Base-by-base conservation (phyloP, 345 rosid genomes). In the Pseudoturritis turrita region DNA sequence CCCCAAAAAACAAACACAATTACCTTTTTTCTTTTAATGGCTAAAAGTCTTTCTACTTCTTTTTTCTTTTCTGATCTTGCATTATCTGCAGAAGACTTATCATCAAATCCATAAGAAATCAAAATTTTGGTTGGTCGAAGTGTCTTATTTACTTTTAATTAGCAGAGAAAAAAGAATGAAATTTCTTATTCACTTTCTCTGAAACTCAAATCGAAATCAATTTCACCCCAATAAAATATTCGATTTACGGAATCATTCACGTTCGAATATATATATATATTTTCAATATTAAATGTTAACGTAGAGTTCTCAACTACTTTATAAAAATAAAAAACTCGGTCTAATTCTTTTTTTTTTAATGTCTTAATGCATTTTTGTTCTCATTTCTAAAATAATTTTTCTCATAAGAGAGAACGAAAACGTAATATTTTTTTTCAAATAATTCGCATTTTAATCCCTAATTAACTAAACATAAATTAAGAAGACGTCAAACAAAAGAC, bases 401-500 rank as follows among this genome's bases (percentile, higher is more conserved):
- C n/a, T n/a, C n/a, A n/a, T n/a, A n/a, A n/a, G n/a, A n/a, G n/a
- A n/a, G n/a, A n/a, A n/a, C n/a, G n/a, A n/a, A n/a, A n/a, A n/a
- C n/a, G n/a, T n/a, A n/a, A n/a, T n/a, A n/a, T n/a, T n/a, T n/a
- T n/a, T n/a, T n/a, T n/a, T n/a, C n/a, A n/a, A n/a, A n/a, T n/a
- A n/a, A n/a, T n/a, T n/a, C n/a, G n/a, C n/a, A n/a, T n/a, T n/a
- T n/a, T n/a, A n/a, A n/a, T n/a, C n/a, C n/a, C n/a, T n/a, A n/a
- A n/a, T n/a, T n/a, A n/a, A n/a, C n/a, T n/a, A 46, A 25, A 36
- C 41, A 36, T 11, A 70, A n/a, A 49, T 37, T 1, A 70, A 66
- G 54, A 57, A 74, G 4, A 49, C 61, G 54, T 74, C 67, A 66
- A 74, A 37, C 72, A 63, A 39, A 66, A 66, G 68, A 66, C 21